Base-by-base conservation (phyloP, 805 yeast genomes). In the Jamesozyma hellenica region DNA sequence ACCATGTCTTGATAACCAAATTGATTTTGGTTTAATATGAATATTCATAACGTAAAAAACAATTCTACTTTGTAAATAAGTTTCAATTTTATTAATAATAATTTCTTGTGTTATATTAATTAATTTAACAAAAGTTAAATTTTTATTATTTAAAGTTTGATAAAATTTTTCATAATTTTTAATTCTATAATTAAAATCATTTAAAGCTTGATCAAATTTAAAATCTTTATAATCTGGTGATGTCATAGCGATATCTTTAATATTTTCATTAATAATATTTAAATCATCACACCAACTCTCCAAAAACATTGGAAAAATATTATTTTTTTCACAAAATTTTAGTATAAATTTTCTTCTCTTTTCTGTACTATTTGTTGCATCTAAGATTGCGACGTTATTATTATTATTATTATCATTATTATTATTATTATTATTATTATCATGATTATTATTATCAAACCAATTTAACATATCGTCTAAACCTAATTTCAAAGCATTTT, bases 41-140 rank as follows among this genome's bases (percentile, higher is more conserved):
- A 92, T 67, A 56, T 92, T 92, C 96, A 92, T 88, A 32, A 92
- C 85, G 58, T 87, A 92, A 63, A 87, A 92, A 15, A 88, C 96
- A 46, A 92, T 87, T 52, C 96, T 75, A 46, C 92, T 79, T 61
- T 92, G 94, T 52, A 90, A 66, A 58, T 92, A 92, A 18, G 88
- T 77, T 58, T 84, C 86, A 49, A 92, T 87, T 44, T 78, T 72
- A 64, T 92, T 90, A 56, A 90, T 77, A 41, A 92, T 77, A 33
- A 92, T 86, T 58, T 87, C 95, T 39, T 88, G 73, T 46, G 87
- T 84, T 35, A 86, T 87, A 56, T 92, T 87, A 58, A 86, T 77
- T 48, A 92, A 69, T 60, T 87, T 90, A 53, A 88, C 82, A 61
- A 82, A 92, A 0, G 97, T 82, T 44, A 84, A 63, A 37, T 78